Evolutionary conservation across 2,329 filamentous ascomycete species (phyloP).

Genomic region (Arthrobotrys megalospora): DNA sequence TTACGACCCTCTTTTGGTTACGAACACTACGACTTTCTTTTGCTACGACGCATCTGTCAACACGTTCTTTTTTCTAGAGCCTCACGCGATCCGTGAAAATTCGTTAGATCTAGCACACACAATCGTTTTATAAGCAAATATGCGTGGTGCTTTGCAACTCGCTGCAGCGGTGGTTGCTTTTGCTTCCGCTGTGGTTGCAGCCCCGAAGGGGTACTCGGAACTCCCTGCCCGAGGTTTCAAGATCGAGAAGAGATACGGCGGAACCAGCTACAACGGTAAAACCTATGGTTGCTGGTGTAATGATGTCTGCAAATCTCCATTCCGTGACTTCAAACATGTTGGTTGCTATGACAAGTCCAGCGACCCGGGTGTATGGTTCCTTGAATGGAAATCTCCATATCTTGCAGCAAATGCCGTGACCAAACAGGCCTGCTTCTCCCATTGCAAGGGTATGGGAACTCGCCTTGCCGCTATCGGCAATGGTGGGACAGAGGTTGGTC

Average conservation of each 20-base stretch:
- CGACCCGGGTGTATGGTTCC: background rate
- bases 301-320: background rate
- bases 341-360: background rate
- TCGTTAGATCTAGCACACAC: constrained; percentile 1
- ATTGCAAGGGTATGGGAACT: constrained; percentile 10
- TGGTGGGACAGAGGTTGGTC: constrained; percentile 18
- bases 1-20: constrained; percentile 5
- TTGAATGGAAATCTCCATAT: background rate
- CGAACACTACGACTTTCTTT: constrained; percentile 2
- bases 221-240: background rate
- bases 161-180: constrained; percentile 3
- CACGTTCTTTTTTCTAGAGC: background rate
- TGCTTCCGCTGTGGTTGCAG: constrained; percentile 12
- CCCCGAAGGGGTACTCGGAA: background rate
- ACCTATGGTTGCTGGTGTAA: constrained; percentile 29
- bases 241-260: background rate
- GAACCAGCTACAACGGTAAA: background rate
- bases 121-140: background rate
- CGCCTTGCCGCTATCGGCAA: constrained; percentile 19
- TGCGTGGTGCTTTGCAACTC: background rate
- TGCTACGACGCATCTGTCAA: background rate
- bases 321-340: constrained; percentile 1
- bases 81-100: background rate
- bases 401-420: constrained; percentile 1
- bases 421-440: background rate